phyloP scores from a whole-genome alignment of 148 eudicot genomes.

The Limonium bicolor region DNA sequence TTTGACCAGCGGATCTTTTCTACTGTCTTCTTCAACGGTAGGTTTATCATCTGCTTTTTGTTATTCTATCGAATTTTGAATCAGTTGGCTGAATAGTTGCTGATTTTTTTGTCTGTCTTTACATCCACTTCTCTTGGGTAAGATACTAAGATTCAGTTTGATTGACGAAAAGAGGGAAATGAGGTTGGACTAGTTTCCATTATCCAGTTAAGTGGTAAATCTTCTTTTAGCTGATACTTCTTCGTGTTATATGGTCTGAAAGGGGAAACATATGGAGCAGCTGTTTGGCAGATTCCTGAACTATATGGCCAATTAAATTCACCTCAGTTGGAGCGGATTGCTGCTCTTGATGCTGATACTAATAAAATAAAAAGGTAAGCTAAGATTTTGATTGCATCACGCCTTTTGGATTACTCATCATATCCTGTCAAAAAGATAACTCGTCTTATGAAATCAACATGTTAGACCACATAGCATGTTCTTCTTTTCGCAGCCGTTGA shows the following conservation, averaged over 20 bases:
- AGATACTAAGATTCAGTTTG: no score
- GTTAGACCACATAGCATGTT: no score
- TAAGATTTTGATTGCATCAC: conserved; percentile 6
- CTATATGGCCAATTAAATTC: conserved; percentile 87
- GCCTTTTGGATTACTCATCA: no score
- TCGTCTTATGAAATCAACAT: no score
- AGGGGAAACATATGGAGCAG: conserved; percentile 96
- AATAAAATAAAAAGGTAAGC: conserved; percentile 65
- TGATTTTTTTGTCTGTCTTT: background rate
- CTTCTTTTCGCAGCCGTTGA: no score
- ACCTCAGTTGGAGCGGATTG: conserved; percentile 78
- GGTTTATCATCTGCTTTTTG: background rate
- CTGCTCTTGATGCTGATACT: conserved; percentile 63
- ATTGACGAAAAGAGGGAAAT: no score
- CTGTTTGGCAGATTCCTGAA: conserved; percentile 98
- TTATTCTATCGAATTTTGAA: background rate
- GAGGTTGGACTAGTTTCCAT: no score
- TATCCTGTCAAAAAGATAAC: no score
- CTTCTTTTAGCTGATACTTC: background rate
- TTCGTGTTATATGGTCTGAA: background rate
- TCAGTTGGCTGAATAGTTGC: background rate
- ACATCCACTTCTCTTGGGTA: no score
- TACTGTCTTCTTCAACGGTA: conserved; percentile 77
- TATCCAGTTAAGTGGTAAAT: no score
- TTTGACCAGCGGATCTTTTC: conserved; percentile 94